Conservation (phyloP, 257 asterid genomes). For the Voacanga thouarsii region DNA sequence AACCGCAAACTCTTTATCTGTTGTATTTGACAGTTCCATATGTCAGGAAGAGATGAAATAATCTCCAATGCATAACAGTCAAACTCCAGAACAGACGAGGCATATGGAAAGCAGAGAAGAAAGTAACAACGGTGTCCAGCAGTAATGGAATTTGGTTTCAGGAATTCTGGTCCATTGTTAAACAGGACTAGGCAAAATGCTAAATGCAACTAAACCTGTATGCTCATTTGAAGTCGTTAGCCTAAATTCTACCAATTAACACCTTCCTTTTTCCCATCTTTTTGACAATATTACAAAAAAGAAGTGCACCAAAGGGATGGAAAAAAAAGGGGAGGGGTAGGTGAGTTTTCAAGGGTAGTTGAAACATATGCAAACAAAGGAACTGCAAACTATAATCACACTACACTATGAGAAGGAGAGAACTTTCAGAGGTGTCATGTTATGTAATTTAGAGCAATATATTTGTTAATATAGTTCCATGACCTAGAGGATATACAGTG, state of each 20-base stretch:
- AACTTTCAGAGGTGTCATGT: not conserved
- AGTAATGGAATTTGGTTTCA: not conserved
- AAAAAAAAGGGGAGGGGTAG: not conserved
- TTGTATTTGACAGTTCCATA: not conserved
- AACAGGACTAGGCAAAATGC: not conserved
- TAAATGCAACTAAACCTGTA: not conserved
- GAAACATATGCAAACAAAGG: not conserved
- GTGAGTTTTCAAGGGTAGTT: not conserved
- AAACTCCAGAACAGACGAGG: not conserved
- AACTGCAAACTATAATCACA: not conserved
- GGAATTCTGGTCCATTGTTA: not conserved
- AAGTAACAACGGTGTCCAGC: not conserved
- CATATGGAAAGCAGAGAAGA: not conserved
- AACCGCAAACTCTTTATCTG: constrained; percentile 86
- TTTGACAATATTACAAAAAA: too few species aligned
- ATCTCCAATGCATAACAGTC: not conserved
- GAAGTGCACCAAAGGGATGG: not conserved
- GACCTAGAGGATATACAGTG: not conserved
- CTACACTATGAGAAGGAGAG: not conserved
- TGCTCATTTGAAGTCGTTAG: not conserved
- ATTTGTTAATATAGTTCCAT: not conserved
- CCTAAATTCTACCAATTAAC: too few species aligned
- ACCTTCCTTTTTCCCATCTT: not conserved
- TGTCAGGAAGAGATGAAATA: not conserved
- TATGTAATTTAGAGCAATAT: not conserved